Conservation (phyloP, 768 basidiomycete genomes). For the Psilocybe sp. region DNA sequence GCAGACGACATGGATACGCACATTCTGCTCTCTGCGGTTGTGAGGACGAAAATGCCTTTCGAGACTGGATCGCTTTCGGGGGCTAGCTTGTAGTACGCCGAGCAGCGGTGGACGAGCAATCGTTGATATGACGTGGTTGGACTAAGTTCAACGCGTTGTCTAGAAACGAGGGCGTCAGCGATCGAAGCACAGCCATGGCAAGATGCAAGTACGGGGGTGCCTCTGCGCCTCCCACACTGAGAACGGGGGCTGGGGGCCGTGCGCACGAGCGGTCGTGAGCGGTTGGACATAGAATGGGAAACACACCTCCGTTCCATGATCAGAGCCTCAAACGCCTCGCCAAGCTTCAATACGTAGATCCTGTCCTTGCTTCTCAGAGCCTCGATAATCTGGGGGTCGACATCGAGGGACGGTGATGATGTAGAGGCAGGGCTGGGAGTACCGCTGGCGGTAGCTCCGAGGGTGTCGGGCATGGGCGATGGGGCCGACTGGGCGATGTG, state of each 20-base stretch:
- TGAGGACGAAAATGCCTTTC: conserved; percentile 59
- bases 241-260: no score
- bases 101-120: conserved; percentile 82
- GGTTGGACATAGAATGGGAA: conserved; percentile 6
- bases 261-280: no score
- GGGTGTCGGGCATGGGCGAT: conserved; percentile 13
- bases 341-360: conserved; percentile 85
- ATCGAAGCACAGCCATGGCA: conserved; percentile 4
- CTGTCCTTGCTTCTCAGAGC: conserved; percentile 87
- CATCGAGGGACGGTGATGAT: conserved; percentile 32
- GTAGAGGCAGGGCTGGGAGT: conserved; percentile 1
- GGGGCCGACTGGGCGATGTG: conserved; percentile 16
- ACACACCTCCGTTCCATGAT: conserved; percentile 74
- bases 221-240: not conserved
- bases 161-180: conserved; percentile 30
- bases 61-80: conserved; percentile 65
- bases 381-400: conserved; percentile 80
- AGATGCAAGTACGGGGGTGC: not conserved
- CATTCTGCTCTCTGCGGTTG: conserved; percentile 71
- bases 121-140: conserved; percentile 82
- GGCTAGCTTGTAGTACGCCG: conserved; percentile 72
- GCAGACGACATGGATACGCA: conserved; percentile 35
- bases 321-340: conserved; percentile 79
- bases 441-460: conserved; percentile 12
- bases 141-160: conserved; percentile 61